Evolutionary conservation across 805 yeast species (phyloP).

Genomic region (Barnettozyma wickerhamii): DNA sequence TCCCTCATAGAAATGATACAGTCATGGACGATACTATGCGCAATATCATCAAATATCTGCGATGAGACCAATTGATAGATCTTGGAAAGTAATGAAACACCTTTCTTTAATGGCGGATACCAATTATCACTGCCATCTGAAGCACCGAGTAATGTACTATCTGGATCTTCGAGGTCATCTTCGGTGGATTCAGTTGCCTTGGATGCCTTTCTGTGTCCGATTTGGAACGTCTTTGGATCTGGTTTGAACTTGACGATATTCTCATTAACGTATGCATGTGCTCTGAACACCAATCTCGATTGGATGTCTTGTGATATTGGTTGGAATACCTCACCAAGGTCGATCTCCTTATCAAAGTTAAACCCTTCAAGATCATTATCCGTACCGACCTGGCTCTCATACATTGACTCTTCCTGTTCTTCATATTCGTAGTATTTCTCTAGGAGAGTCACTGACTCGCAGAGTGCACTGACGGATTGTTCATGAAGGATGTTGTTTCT

Average conservation of each 20-base stretch:
- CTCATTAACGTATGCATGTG: slow-evolving; percentile 67
- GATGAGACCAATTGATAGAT: slow-evolving; percentile 79
- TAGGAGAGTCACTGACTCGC: slow-evolving; percentile 70
- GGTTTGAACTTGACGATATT: slow-evolving; percentile 66
- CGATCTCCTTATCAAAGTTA: slow-evolving; percentile 27
- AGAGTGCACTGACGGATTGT: slow-evolving; percentile 57
- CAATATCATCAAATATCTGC: slow-evolving; percentile 79
- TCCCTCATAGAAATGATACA: slow-evolving; percentile 59
- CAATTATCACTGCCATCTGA: slow-evolving; percentile 35
- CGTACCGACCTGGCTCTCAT: not conserved
- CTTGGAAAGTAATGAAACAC: slow-evolving; percentile 66
- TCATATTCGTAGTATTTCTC: slow-evolving; percentile 66
- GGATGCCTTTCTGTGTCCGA: slow-evolving; percentile 41
- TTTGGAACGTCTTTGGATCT: slow-evolving; percentile 59
- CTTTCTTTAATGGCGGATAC: slow-evolving; percentile 69
- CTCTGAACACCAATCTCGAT: slow-evolving; percentile 72
- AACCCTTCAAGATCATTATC: slow-evolving; percentile 24
- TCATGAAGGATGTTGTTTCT: slow-evolving; percentile 70
- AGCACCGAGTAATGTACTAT: not conserved
- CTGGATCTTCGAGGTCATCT: slow-evolving; percentile 4
- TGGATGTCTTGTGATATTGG: slow-evolving; percentile 78
- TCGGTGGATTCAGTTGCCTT: slow-evolving; percentile 10
- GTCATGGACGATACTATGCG: slow-evolving; percentile 80
- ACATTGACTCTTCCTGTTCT: slow-evolving; percentile 40
- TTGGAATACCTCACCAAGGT: slow-evolving; percentile 56